These are phyloP conservation scores for Ganoderma lucidum DNA, from an alignment of 1,284 basidiomycete species.

Conservation along the genomic window DNA sequence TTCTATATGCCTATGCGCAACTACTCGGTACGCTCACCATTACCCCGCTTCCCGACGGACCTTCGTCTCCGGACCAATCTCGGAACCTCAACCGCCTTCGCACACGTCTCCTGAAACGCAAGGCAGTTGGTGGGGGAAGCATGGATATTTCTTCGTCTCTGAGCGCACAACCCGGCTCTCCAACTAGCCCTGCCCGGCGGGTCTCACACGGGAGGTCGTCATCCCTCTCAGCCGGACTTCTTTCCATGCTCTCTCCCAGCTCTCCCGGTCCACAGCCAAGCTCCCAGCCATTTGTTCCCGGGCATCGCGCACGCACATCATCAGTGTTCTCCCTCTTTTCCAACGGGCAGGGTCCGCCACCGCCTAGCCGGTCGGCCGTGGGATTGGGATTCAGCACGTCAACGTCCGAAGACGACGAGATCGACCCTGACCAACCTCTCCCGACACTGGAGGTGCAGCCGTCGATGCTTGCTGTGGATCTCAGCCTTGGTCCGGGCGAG, in stretches of 20 bases:
- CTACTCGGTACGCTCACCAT: conserved; percentile 73
- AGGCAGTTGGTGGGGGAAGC: conserved; percentile 75
- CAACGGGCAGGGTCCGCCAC: conserved; percentile 27
- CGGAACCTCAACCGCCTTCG: conserved; percentile 57
- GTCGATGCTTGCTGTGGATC: conserved; percentile 85
- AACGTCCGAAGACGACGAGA: conserved; percentile 47
- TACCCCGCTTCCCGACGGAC: conserved; percentile 38
- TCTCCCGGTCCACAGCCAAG: conserved; percentile 28
- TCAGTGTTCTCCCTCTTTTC: conserved; percentile 41
- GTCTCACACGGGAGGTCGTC: conserved; percentile 56
- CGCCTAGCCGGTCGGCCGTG: conserved; percentile 25
- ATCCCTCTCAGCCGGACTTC: conserved; percentile 62
- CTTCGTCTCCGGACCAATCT: conserved; percentile 47
- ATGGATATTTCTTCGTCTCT: conserved; percentile 74
- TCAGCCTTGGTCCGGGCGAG: conserved; percentile 80
- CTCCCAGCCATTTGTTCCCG: conserved; percentile 34
- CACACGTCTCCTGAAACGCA: conserved; percentile 54
- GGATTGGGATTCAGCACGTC: conserved; percentile 38
- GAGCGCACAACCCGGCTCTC: conserved; percentile 32
- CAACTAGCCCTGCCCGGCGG: conserved; percentile 44
- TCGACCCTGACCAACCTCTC: conserved; percentile 72
- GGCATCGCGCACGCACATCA: conserved; percentile 40
- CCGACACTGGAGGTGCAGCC: conserved; percentile 87
- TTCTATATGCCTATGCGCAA: conserved; percentile 91
- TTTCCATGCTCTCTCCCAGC: conserved; percentile 56